phyloP scores from a whole-genome alignment of 352 stramenopile genomes.

The Pythium phragmitis region DNA sequence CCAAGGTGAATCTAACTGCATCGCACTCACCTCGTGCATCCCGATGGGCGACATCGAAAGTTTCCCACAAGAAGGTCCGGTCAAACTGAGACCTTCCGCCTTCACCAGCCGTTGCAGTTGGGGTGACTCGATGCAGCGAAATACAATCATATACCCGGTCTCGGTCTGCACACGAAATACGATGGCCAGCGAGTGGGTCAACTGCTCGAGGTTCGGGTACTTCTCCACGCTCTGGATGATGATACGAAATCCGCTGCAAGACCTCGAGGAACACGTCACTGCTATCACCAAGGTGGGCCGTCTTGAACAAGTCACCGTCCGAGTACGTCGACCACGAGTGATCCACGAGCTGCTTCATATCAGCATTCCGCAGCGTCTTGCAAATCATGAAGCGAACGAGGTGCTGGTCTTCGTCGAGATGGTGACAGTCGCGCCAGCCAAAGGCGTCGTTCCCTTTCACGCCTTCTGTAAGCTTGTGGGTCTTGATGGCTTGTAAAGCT shows the following conservation, averaged over 20 bases:
- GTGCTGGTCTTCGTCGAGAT: too few species aligned
- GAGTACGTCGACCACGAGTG: background rate
- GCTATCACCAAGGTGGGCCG: background rate
- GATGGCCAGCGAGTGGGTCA: constrained; percentile 15
- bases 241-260: constrained; percentile 13
- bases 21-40: background rate
- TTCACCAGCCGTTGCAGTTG: background rate
- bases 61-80: constrained; percentile 17
- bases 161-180: constrained; percentile 14
- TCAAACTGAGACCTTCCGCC: background rate
- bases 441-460: too few species aligned
- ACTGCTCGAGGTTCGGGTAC: constrained; percentile 10
- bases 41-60: background rate
- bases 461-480: too few species aligned
- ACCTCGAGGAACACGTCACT: constrained; percentile 13
- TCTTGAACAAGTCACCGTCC: background rate
- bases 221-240: constrained; percentile 16
- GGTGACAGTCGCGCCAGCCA: too few species aligned
- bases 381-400: too few species aligned
- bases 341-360: too few species aligned
- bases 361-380: too few species aligned
- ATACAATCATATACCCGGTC: constrained; percentile 2
- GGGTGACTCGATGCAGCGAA: background rate
- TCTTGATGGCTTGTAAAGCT: too few species aligned
- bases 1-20: background rate